A percentile compares a stretch with the other conserved stretches of the same genome.
Evolutionary conservation across 2,329 filamentous ascomycete genomes (phyloP).

Genomic region (Reticulascus tulasneorum): DNA sequence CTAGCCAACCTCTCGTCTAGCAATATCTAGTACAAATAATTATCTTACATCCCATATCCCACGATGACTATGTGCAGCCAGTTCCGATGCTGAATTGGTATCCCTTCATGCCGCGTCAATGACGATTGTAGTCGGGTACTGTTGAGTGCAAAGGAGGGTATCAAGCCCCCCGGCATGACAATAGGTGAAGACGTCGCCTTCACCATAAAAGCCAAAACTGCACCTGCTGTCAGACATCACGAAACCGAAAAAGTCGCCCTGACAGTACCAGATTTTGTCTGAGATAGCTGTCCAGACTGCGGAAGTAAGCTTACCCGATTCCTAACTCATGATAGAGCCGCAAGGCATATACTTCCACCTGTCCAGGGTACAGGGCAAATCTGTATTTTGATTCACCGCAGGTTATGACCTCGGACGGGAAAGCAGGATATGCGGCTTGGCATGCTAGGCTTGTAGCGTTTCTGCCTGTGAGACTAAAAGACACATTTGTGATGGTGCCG

Average conservation of each 20-base stretch:
- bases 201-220: constrained; percentile 16
- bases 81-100: too few relatives aligned
- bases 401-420: constrained; percentile 18
- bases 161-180: constrained; percentile 17
- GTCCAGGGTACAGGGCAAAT: constrained; percentile 19
- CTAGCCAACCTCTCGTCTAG: too few relatives aligned
- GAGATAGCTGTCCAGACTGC: neutral
- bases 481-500: constrained; percentile 12
- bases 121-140: constrained; percentile 14
- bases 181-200: constrained; percentile 15
- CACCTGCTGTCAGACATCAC: neutral
- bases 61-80: too few relatives aligned
- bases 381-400: constrained; percentile 25
- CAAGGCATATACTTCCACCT: constrained; percentile 14
- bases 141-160: constrained; percentile 17
- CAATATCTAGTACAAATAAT: too few relatives aligned
- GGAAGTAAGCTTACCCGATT: constrained; percentile 15
- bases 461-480: constrained; percentile 18
- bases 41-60: too few relatives aligned
- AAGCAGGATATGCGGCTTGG: constrained; percentile 6
- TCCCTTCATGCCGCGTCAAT: too few relatives aligned
- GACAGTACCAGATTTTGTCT: too few relatives aligned
- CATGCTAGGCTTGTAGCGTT: constrained; percentile 15
- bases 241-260: too few relatives aligned
- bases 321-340: constrained; percentile 19